Percentiles rank a stretch among this genome's conserved stretches.
Evolutionary conservation across 1,139 yeast species (phyloP).

Genomic region (Blastobotrys apis): DNA sequence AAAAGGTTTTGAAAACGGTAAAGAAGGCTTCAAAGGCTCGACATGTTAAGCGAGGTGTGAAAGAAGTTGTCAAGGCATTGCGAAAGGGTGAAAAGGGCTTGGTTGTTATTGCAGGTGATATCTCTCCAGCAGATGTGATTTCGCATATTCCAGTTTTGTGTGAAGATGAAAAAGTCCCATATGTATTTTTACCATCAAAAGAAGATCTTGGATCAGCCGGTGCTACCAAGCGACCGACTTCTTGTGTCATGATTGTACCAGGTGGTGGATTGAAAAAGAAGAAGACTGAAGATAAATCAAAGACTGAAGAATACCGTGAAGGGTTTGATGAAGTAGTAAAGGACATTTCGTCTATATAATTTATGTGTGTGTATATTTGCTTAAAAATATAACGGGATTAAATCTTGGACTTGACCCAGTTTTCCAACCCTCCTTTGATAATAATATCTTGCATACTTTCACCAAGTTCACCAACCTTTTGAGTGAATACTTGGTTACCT

Average conservation of each 20-base stretch:
- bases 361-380: not conserved
- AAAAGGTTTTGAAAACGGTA: slow-evolving; percentile 90
- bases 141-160: slow-evolving; percentile 96
- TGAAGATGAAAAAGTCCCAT: slow-evolving; percentile 90
- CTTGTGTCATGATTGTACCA: slow-evolving; percentile 96
- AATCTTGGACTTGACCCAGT: slow-evolving; percentile 64
- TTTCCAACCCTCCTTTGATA: slow-evolving; percentile 95
- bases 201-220: slow-evolving; percentile 99
- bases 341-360: slow-evolving; percentile 49
- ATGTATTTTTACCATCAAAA: slow-evolving; percentile 88
- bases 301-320: slow-evolving; percentile 84
- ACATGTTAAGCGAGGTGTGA: slow-evolving; percentile 97
- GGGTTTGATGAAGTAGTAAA: slow-evolving; percentile 89
- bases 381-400: slow-evolving; percentile 2
- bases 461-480: slow-evolving; percentile 93
- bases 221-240: slow-evolving; percentile 98
- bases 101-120: slow-evolving; percentile 95
- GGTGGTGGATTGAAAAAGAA: slow-evolving; percentile 81
- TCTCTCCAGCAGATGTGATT: slow-evolving; percentile 94
- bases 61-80: slow-evolving; percentile 95
- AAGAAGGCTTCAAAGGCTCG: slow-evolving; percentile 97
- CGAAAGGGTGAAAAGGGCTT: slow-evolving; percentile 98
- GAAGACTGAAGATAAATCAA: slow-evolving; percentile 58
- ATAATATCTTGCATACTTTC: slow-evolving; percentile 93
- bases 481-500: slow-evolving; percentile 61